Evolutionary conservation across 768 basidiomycete species (phyloP).

Genomic region (Amanita jacksonii): DNA sequence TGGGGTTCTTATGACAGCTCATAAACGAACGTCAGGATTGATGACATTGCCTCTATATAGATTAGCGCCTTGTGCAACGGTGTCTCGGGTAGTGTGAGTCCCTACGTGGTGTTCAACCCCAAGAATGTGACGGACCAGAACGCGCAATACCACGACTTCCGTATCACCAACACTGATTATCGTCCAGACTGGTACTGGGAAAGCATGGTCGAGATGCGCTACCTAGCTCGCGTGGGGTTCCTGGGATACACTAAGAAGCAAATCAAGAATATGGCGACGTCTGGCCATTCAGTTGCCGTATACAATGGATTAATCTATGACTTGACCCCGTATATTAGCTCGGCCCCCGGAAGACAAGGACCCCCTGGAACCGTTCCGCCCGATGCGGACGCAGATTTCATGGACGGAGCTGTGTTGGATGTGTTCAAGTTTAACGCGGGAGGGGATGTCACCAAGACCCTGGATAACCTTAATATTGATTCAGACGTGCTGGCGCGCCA

Average conservation of each 20-base stretch:
- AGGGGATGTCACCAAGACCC: slow-evolving; percentile 67
- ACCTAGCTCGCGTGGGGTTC: slow-evolving; percentile 81
- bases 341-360: slow-evolving; percentile 45
- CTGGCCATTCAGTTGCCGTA: slow-evolving; percentile 66
- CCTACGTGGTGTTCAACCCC: slow-evolving; percentile 71
- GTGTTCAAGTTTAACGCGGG: slow-evolving; percentile 75
- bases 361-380: slow-evolving; percentile 39
- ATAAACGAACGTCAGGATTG: no score
- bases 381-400: slow-evolving; percentile 48
- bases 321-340: slow-evolving; percentile 67
- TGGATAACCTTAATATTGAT: slow-evolving; percentile 58
- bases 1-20: no score
- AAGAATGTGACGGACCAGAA: slow-evolving; percentile 71
- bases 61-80: slow-evolving; percentile 93
- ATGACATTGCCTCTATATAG: no score
- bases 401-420: slow-evolving; percentile 57
- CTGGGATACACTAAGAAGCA: slow-evolving; percentile 74
- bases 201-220: slow-evolving; percentile 88
- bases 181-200: slow-evolving; percentile 99
- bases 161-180: slow-evolving; percentile 76
- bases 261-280: slow-evolving; percentile 58
- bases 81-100: slow-evolving; percentile 67
- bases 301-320: slow-evolving; percentile 86
- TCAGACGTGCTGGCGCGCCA: slow-evolving; percentile 54
- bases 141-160: slow-evolving; percentile 92